Conservation (phyloP, 768 basidiomycete species). For the Neoboletus brunneissimus region DNA sequence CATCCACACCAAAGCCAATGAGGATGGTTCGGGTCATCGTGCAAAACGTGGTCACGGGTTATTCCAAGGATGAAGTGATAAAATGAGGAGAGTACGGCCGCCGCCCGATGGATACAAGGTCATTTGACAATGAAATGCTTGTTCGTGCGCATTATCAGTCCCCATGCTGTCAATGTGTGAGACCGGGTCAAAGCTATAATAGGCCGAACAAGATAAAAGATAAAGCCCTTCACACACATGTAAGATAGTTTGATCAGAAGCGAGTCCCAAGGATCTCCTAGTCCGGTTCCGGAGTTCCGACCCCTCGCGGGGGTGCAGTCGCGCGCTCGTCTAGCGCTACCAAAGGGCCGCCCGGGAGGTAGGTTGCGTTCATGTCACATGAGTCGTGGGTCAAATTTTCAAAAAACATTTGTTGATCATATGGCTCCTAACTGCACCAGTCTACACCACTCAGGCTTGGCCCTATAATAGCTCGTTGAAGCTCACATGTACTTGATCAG, state of each 20-base stretch:
- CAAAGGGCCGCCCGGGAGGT: constrained; percentile 22
- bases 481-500: too few species aligned
- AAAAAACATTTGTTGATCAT: too few species aligned
- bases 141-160: not conserved
- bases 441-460: too few species aligned
- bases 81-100: not conserved
- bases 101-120: not conserved
- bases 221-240: not conserved
- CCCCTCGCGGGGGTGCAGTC: constrained; percentile 12
- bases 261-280: not conserved
- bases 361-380: too few species aligned
- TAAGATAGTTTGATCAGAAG: not conserved
- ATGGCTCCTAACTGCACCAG: too few species aligned
- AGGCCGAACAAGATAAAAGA: not conserved
- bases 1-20: constrained; percentile 66
- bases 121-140: not conserved
- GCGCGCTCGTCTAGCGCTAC: constrained; percentile 6
- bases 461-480: too few species aligned
- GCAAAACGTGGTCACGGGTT: not conserved
- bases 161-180: not conserved
- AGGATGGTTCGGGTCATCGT: constrained; percentile 55
- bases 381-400: too few species aligned
- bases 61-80: not conserved
- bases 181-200: not conserved
- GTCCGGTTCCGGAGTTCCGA: constrained; percentile 8